phyloP scores from a whole-genome alignment of 306 rosid genomes.

The Benincasa hispida region DNA sequence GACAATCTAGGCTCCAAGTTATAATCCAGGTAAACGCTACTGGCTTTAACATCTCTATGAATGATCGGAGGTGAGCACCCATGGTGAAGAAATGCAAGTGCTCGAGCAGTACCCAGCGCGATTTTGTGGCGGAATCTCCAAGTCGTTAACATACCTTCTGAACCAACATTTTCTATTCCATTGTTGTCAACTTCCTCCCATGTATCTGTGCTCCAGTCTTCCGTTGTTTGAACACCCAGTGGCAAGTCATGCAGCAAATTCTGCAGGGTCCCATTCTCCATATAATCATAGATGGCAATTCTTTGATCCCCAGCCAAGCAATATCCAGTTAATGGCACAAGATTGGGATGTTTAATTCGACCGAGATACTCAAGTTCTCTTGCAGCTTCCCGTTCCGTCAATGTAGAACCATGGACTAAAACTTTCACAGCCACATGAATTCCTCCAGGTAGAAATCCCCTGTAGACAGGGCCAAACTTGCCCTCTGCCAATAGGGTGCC shows the following conservation, averaged over 20 bases:
- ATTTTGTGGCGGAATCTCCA: conserved; percentile 92
- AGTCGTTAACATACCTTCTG: conserved; percentile 68
- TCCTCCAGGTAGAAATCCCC: conserved; percentile 86
- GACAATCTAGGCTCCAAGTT: conserved; percentile 87
- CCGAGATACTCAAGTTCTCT: conserved; percentile 95
- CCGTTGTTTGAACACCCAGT: conserved; percentile 75
- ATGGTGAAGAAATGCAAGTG: conserved; percentile 88
- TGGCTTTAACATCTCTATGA: conserved; percentile 84
- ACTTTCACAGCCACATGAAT: conserved; percentile 94
- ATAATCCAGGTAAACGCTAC: conserved; percentile 84
- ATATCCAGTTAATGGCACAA: conserved; percentile 89
- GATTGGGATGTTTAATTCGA: conserved; percentile 89
- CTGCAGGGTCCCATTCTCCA: conserved; percentile 97
- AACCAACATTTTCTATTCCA: conserved; percentile 63
- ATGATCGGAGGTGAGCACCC: conserved; percentile 98
- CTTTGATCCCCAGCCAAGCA: conserved; percentile 98
- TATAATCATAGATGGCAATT: conserved; percentile 90
- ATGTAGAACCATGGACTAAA: conserved; percentile 78
- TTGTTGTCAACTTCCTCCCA: conserved; percentile 64
- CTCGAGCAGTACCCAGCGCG: conserved; percentile 87
- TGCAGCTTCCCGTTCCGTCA: conserved; percentile 85
- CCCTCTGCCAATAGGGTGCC: conserved; percentile 96
- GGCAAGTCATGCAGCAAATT: conserved; percentile 93
- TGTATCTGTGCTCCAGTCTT: conserved; percentile 92
- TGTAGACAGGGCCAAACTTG: conserved; percentile 93